Evolutionary conservation across 495 filamentous ascomycete genomes (phyloP).

Genomic region (Penicillium ucsense): DNA sequence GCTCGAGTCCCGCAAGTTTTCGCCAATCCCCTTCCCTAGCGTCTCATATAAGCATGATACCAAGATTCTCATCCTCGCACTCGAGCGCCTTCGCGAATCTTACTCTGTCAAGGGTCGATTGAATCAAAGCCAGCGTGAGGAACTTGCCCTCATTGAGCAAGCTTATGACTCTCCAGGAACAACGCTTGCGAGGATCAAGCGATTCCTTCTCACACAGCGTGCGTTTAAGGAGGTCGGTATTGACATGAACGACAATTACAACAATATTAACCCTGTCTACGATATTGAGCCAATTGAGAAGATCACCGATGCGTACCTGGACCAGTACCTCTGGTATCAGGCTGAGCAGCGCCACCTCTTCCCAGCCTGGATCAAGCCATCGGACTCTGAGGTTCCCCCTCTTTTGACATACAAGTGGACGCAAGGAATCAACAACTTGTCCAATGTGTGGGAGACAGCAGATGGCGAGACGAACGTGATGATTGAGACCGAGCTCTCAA

Average conservation of each 20-base stretch:
- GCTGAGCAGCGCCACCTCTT: slow-evolving; percentile 97
- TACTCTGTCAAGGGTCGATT: slow-evolving; percentile 97
- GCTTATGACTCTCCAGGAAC: slow-evolving; percentile 98
- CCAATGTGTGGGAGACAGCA: slow-evolving; percentile 89
- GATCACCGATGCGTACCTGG: slow-evolving; percentile 98
- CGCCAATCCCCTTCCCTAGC: slow-evolving; percentile 96
- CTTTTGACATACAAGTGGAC: slow-evolving; percentile 98
- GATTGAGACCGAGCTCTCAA: slow-evolving; percentile 96
- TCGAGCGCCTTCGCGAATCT: slow-evolving; percentile 88
- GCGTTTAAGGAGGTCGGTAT: slow-evolving; percentile 99
- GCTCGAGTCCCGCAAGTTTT: slow-evolving; percentile 97
- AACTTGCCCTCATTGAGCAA: slow-evolving; percentile 95
- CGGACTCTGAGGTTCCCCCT: slow-evolving; percentile 97
- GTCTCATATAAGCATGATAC: slow-evolving; percentile 99
- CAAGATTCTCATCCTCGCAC: slow-evolving; percentile 93
- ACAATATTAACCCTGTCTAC: slow-evolving; percentile 96
- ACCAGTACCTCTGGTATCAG: slow-evolving; percentile 99
- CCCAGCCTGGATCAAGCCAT: slow-evolving; percentile 98
- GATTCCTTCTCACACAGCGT: slow-evolving; percentile 90
- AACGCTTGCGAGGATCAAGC: slow-evolving; percentile 92
- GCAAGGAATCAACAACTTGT: slow-evolving; percentile 98
- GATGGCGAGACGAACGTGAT: slow-evolving; percentile 98
- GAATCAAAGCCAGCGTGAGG: slow-evolving; percentile 96
- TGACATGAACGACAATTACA: slow-evolving; percentile 99
- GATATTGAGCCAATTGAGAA: slow-evolving; percentile 99